phyloP scores from a whole-genome alignment of 805 yeast genomes.

The Cyberlindnera maritima region DNA sequence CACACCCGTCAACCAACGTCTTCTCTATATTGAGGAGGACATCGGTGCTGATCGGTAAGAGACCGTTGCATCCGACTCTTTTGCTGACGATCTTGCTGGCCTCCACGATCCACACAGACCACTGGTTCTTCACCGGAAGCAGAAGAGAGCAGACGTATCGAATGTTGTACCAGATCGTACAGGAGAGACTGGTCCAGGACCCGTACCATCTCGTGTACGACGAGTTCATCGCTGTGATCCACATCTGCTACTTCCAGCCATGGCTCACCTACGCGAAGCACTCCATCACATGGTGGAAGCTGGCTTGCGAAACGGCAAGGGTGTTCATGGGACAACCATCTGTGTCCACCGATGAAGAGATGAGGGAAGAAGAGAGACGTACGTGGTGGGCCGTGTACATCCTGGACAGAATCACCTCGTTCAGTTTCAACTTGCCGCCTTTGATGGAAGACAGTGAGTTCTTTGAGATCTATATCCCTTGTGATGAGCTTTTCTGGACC shows the following conservation, averaged over 20 bases:
- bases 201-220: conserved; percentile 16
- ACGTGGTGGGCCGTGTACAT: conserved; percentile 41
- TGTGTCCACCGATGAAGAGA: conserved; percentile 24
- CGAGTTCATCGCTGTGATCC: conserved; percentile 21
- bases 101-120: conserved; percentile 23
- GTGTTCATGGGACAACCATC: conserved; percentile 8
- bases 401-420: conserved; percentile 37
- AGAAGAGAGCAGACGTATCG: conserved; percentile 20
- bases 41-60: conserved; percentile 17
- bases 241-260: conserved; percentile 26
- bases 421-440: conserved; percentile 35
- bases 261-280: conserved; percentile 27
- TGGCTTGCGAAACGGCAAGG: conserved; percentile 17
- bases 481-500: conserved; percentile 34
- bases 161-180: conserved; percentile 19
- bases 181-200: conserved; percentile 14
- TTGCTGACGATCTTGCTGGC: conserved; percentile 19
- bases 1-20: conserved; percentile 22
- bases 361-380: conserved; percentile 37
- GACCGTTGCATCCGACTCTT: conserved; percentile 20
- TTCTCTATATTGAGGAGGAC: conserved; percentile 23
- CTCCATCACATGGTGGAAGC: conserved; percentile 26
- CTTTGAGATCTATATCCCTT: conserved; percentile 31
- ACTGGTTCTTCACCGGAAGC: conserved; percentile 24
- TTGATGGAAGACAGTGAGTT: conserved; percentile 33